Conservation (phyloP, 2,329 filamentous ascomycete genomes). For the Rutstroemia sydowiana region DNA sequence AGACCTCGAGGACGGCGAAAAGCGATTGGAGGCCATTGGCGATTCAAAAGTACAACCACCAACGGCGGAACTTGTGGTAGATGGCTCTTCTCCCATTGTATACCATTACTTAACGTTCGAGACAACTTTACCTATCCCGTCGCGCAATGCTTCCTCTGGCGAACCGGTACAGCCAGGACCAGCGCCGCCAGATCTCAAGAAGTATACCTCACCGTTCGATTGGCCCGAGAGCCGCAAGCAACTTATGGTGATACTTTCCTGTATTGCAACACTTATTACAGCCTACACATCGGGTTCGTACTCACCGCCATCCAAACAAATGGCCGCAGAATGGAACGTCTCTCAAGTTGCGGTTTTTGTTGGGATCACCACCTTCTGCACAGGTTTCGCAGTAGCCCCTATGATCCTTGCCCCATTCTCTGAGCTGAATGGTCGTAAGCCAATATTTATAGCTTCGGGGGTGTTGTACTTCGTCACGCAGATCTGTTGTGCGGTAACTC, state of each 20-base stretch:
- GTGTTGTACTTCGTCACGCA: constrained; percentile 64
- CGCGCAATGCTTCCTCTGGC: constrained; percentile 10
- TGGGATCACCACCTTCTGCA: constrained; percentile 75
- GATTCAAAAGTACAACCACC: not conserved
- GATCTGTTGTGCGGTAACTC: constrained; percentile 65
- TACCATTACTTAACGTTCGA: constrained; percentile 30
- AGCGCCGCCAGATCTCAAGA: constrained; percentile 54
- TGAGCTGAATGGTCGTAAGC: constrained; percentile 79
- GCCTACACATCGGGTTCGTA: constrained; percentile 79
- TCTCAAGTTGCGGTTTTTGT: constrained; percentile 59
- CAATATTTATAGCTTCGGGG: constrained; percentile 71
- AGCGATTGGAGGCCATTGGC: not conserved
- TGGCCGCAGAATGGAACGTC: constrained; percentile 59
- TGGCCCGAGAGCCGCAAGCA: constrained; percentile 67
- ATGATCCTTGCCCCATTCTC: constrained; percentile 86
- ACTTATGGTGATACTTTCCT: constrained; percentile 65
- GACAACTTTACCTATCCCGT: constrained; percentile 22
- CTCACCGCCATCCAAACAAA: constrained; percentile 58
- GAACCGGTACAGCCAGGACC: constrained; percentile 32
- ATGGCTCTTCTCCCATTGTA: constrained; percentile 17
- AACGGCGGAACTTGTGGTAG: constrained; percentile 5
- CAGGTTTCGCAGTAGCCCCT: constrained; percentile 73
- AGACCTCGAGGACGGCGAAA: constrained; percentile 10
- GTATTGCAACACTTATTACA: constrained; percentile 66
- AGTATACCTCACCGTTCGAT: constrained; percentile 62